These are phyloP conservation scores for Skeletonema potamos DNA, from an alignment of 108 stramenopile species.

Conservation along the genomic window DNA sequence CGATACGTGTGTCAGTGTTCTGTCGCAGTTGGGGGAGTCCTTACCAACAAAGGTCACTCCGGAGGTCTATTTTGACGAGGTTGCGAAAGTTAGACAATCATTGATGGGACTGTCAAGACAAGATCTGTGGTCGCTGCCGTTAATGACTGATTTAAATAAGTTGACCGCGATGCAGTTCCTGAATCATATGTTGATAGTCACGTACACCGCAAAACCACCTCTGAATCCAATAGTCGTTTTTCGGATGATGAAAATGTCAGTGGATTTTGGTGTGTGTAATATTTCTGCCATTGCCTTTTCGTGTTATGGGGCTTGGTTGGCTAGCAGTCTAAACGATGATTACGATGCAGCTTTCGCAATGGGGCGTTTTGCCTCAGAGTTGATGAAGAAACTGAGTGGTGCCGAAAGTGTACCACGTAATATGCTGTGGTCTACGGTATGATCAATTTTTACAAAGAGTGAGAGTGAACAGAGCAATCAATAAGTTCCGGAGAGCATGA, in stretches of 20 bases:
- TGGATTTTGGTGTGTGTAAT: constrained; percentile 22
- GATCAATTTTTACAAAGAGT: constrained; percentile 1
- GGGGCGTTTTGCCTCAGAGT: constrained; percentile 45
- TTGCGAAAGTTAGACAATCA: constrained; percentile 5
- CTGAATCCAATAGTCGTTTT: constrained; percentile 35
- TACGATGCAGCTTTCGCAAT: constrained; percentile 52
- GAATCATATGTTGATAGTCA: constrained; percentile 23
- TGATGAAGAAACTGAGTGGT: constrained; percentile 15
- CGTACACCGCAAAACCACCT: constrained; percentile 13
- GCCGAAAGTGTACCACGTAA: neutral
- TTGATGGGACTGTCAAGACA: constrained; percentile 17
- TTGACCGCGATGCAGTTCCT: constrained; percentile 52
- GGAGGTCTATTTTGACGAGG: constrained; percentile 6
- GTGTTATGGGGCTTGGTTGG: constrained; percentile 38
- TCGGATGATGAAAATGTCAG: constrained; percentile 46
- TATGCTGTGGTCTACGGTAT: neutral
- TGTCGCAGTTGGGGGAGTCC: constrained; percentile 27
- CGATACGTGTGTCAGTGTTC: constrained; percentile 18
- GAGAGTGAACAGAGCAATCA: neutral
- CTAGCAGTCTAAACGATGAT: constrained; percentile 26
- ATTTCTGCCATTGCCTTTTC: constrained; percentile 34
- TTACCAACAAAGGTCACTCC: constrained; percentile 25
- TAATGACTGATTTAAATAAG: constrained; percentile 27
- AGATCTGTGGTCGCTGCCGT: constrained; percentile 19
- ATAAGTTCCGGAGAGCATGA: neutral